Percentiles rank a stretch among this genome's conserved stretches.
These are phyloP conservation scores for Aspergillus vadensis DNA, from an alignment of 2,329 filamentous ascomycete genomes.

Conservation along the genomic window DNA sequence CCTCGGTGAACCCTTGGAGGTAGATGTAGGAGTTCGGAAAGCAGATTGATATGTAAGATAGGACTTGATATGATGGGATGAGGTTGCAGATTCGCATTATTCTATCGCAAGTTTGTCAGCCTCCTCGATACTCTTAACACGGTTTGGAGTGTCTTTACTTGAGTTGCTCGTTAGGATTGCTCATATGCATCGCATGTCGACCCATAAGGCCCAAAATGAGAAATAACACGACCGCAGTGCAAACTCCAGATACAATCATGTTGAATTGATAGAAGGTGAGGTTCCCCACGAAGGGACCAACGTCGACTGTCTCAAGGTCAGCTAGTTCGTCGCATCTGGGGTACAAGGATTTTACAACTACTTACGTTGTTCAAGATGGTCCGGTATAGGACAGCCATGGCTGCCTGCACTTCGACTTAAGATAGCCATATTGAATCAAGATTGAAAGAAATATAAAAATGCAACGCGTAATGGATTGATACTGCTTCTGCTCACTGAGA, in stretches of 20 bases:
- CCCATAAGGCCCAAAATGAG: constrained; percentile 35
- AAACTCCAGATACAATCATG: constrained; percentile 40
- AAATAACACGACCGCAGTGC: constrained; percentile 35
- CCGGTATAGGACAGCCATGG: no score
- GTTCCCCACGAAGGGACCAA: constrained; percentile 19
- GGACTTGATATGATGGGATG: constrained; percentile 45
- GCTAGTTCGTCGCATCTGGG: no score
- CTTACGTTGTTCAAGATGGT: no score
- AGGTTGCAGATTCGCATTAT: constrained; percentile 48
- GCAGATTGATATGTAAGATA: constrained; percentile 43
- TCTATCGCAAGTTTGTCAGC: constrained; percentile 13
- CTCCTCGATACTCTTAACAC: background rate
- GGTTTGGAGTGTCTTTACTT: constrained; percentile 31
- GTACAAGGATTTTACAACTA: no score
- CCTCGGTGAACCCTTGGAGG: constrained; percentile 42
- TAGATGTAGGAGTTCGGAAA: constrained; percentile 45
- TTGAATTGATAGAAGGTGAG: constrained; percentile 39
- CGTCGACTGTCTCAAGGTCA: no score
- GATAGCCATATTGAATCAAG: no score
- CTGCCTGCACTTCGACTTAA: no score
- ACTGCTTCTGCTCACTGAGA: no score
- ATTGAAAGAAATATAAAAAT: no score
- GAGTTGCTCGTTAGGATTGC: constrained; percentile 46
- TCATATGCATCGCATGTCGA: constrained; percentile 43
- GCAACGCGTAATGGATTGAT: no score